These are phyloP conservation scores for Jimgerdemannia flammicorona DNA, from an alignment of 192 early-diverging fungal species.

Conservation along the genomic window DNA sequence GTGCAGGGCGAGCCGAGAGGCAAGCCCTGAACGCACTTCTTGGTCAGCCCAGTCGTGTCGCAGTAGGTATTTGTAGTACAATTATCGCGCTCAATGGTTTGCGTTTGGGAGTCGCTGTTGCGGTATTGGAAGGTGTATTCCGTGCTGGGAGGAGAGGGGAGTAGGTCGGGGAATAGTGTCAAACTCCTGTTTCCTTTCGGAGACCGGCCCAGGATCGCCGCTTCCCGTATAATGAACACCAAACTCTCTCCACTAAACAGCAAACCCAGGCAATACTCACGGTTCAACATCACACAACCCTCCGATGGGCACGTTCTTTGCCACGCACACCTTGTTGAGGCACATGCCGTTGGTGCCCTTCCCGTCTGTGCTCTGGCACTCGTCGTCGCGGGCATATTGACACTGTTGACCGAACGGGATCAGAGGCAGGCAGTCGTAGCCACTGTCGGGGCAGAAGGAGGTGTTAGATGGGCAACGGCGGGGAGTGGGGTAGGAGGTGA, in stretches of 20 bases:
- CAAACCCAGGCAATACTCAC: slow-evolving; percentile 8
- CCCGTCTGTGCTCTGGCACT: slow-evolving; percentile 17
- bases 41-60: background rate
- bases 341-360: slow-evolving; percentile 18
- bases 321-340: slow-evolving; percentile 22
- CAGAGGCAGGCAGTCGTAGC: slow-evolving; percentile 20
- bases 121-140: slow-evolving; percentile 1
- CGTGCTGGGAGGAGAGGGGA: background rate
- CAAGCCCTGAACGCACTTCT: slow-evolving; percentile 11
- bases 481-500: slow-evolving; percentile 12
- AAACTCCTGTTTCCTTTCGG: background rate
- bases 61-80: slow-evolving; percentile 28
- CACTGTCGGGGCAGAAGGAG: slow-evolving; percentile 32
- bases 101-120: background rate
- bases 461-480: slow-evolving; percentile 12
- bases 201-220: slow-evolving; percentile 6
- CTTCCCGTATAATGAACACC: slow-evolving; percentile 19
- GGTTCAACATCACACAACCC: slow-evolving; percentile 24
- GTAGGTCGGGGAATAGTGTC: background rate
- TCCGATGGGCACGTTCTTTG: slow-evolving; percentile 25
- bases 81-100: slow-evolving; percentile 27
- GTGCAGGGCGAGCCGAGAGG: slow-evolving; percentile 8
- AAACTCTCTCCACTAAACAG: slow-evolving; percentile 14
- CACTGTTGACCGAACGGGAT: slow-evolving; percentile 13
- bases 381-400: slow-evolving; percentile 32